phyloP scores from a whole-genome alignment of 345 rosid genomes.

The Eucalyptus cloeziana region DNA sequence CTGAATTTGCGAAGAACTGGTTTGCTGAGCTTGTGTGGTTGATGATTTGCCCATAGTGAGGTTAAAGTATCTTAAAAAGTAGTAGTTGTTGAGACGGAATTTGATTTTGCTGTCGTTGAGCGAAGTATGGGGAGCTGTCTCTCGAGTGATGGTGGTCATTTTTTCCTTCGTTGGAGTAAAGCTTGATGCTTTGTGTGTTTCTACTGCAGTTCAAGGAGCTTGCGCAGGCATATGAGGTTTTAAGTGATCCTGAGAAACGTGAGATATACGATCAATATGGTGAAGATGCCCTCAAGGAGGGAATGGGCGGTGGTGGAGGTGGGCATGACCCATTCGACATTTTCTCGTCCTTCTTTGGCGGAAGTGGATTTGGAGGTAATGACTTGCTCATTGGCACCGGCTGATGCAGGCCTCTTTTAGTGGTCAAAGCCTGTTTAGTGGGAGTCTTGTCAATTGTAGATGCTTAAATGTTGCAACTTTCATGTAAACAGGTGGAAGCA shows the following conservation, averaged over 20 bases:
- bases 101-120: neutral
- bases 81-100: neutral
- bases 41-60: neutral
- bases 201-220: conserved; percentile 74
- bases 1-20: neutral
- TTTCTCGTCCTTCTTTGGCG: conserved; percentile 75
- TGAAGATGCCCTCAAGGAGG: conserved; percentile 93
- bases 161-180: neutral
- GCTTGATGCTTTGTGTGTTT: neutral
- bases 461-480: neutral
- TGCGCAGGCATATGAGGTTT: conserved; percentile 81
- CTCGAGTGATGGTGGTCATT: neutral
- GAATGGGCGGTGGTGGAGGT: conserved; percentile 65
- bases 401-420: neutral
- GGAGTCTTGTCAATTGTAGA: neutral
- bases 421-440: neutral
- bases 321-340: conserved; percentile 85
- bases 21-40: neutral
- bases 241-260: conserved; percentile 87
- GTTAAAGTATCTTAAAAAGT: neutral
- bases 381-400: neutral
- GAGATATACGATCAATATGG: conserved; percentile 85
- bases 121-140: neutral
- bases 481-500: conserved; percentile 32
- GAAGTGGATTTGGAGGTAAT: conserved; percentile 59